Evolutionary conservation across 139 green algal genomes (phyloP), one percentile per base, ranked within the genome.

Genomic region (Ostreobium quekettii): DNA sequence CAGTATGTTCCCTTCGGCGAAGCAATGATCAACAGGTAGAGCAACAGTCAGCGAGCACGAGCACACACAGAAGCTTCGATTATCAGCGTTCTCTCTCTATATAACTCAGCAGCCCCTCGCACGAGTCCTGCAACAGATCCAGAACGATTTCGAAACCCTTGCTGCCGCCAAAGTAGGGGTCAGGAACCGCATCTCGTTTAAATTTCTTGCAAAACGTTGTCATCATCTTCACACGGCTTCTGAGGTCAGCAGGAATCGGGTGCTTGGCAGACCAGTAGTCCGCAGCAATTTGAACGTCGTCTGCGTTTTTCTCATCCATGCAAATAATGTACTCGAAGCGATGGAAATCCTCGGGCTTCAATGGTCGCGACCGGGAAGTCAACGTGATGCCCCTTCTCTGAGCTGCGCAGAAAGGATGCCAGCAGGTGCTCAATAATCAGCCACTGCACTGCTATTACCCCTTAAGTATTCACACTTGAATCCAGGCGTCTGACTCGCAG

Each of bases 121-220:
- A 91, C 2, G 88, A 88, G 65, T 96, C 90, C 4, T 94, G 83
- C 42, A 96, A 72, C 32, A 96, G 71, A 70, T 96, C 90, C 30
- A 96, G 78, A 47, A 97, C 90, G 62, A 78, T 76, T 38, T 93
- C 85, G 72, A 93, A 93, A 7, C 85, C 86, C 37, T 77, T 63
- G 8, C 53, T 49, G 24, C 83, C 86, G 3, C 84, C 89, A 72
- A 94, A 97, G 80, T 97, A 97, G 1, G 91, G 91, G 80, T 97
- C 91, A 5, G 91, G 91, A 36, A 95, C 86, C 60, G 86, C 70
- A 35, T 77, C 60, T 28, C 42, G 75, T 42, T 78, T 74, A 26
- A 28, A 26, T 36, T 29, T 46, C 4, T 6, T 53, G 74, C 82
- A 84, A 75, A 82, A 89, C 11, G 64, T 35, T 1, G 82, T 91